These are phyloP conservation scores for Alternaria novae-zelandiae DNA, from an alignment of 2,329 filamentous ascomycete genomes.

Conservation along the genomic window DNA sequence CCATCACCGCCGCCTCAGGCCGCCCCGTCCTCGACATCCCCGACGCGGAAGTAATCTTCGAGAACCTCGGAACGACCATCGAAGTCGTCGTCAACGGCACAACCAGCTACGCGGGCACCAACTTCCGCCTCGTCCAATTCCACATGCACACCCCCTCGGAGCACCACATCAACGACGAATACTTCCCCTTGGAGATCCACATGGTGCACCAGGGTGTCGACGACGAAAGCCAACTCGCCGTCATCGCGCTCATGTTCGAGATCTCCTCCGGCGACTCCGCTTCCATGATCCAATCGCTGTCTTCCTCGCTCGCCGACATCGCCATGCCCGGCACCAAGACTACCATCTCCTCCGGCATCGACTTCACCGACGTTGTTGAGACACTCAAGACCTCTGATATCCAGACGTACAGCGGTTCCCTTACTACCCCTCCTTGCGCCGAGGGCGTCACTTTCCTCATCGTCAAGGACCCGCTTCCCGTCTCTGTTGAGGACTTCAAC, in stretches of 20 bases:
- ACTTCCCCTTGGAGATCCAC: slow-evolving; percentile 60
- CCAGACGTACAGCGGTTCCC: slow-evolving; percentile 63
- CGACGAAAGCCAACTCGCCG: slow-evolving; percentile 46
- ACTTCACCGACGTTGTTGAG: slow-evolving; percentile 52
- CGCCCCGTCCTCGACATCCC: slow-evolving; percentile 50
- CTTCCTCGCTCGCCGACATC: slow-evolving; percentile 48
- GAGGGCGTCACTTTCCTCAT: slow-evolving; percentile 64
- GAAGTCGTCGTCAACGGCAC: slow-evolving; percentile 62
- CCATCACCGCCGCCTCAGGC: slow-evolving; percentile 37
- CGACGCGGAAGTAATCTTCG: slow-evolving; percentile 55
- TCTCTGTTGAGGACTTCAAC: slow-evolving; percentile 59
- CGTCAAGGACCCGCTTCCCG: slow-evolving; percentile 55
- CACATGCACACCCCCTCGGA: slow-evolving; percentile 68
- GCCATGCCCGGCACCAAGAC: slow-evolving; percentile 48
- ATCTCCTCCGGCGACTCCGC: slow-evolving; percentile 43
- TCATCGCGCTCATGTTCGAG: slow-evolving; percentile 53
- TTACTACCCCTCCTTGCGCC: slow-evolving; percentile 68
- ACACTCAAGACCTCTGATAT: slow-evolving; percentile 50
- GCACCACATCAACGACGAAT: slow-evolving; percentile 60
- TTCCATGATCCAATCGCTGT: slow-evolving; percentile 39
- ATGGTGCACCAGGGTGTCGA: slow-evolving; percentile 62
- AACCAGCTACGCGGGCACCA: slow-evolving; percentile 49
- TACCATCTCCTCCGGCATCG: slow-evolving; percentile 44
- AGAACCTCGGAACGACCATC: slow-evolving; percentile 65
- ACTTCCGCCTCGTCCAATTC: slow-evolving; percentile 60